These are phyloP conservation scores for Beta lomatogona DNA, from an alignment of 179 eudicot species.

Conservation along the genomic window DNA sequence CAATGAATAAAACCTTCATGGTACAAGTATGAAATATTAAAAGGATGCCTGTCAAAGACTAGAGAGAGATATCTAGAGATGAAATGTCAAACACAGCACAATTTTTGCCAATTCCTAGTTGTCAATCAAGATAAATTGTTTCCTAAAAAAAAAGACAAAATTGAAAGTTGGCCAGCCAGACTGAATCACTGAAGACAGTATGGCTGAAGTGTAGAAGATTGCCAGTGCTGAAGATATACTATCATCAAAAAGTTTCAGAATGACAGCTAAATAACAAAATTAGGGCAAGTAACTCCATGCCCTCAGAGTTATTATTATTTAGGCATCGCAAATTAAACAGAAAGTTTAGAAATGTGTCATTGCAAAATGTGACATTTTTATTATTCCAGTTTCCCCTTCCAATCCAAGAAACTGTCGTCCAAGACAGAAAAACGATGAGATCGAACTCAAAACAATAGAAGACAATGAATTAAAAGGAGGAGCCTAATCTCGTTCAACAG, in stretches of 20 bases:
- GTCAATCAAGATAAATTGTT: not conserved
- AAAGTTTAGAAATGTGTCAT: not conserved
- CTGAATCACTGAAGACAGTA: not conserved
- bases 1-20: slow-evolving; percentile 77
- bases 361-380: not conserved
- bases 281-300: not conserved
- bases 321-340: not conserved
- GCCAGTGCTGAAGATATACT: not conserved
- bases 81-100: not conserved
- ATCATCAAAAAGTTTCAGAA: not conserved
- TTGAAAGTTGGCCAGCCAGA: not conserved
- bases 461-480: not conserved
- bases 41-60: not conserved
- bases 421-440: not conserved
- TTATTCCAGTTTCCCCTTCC: not conserved
- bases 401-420: not conserved
- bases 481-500: too few relatives aligned
- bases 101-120: not conserved
- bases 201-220: not conserved
- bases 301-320: not conserved
- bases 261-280: not conserved
- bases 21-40: slow-evolving; percentile 10
- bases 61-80: not conserved
- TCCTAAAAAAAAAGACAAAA: not conserved
- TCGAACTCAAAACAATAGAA: not conserved